Conservation (phyloP, 1,139 yeast species). For the Candida sojae region DNA sequence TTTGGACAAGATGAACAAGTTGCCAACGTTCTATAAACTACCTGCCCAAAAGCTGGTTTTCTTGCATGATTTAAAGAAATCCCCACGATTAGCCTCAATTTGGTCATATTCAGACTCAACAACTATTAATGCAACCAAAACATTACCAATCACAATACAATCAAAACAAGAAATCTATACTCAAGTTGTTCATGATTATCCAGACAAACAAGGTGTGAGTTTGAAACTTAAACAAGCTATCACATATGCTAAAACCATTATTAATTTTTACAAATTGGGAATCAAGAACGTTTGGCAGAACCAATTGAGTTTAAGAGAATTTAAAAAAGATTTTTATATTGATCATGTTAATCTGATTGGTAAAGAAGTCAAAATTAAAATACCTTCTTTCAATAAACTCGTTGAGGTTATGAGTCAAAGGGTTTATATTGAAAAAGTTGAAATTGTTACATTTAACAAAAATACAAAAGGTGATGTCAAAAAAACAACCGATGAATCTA, state of each 20-base stretch:
- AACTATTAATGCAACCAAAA: conserved; percentile 32
- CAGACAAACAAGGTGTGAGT: conserved; percentile 17
- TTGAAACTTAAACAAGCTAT: conserved; percentile 37
- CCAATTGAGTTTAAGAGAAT: conserved; percentile 24
- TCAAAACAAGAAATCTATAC: conserved; percentile 30
- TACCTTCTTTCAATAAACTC: conserved; percentile 29
- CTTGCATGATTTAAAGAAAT: conserved; percentile 14
- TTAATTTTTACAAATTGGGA: conserved; percentile 54
- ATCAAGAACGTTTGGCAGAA: conserved; percentile 51
- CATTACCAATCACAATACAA: conserved; percentile 40
- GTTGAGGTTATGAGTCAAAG: conserved; percentile 37
- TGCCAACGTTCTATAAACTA: conserved; percentile 14
- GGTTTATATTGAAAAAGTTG: conserved; percentile 34
- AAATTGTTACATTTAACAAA: conserved; percentile 19
- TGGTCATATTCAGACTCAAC: conserved; percentile 14
- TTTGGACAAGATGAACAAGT: background rate
- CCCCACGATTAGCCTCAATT: conserved; percentile 19
- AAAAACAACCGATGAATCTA: conserved; percentile 16
- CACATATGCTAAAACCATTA: conserved; percentile 41
- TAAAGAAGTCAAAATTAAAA: conserved; percentile 21
- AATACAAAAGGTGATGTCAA: conserved; percentile 21
- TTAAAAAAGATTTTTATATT: conserved; percentile 23
- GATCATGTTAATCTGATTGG: conserved; percentile 29
- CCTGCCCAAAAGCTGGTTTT: conserved; percentile 19
- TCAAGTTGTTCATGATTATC: conserved; percentile 26